Evolutionary conservation across 352 stramenopile species (phyloP).

Genomic region (Phytophthora sojae): DNA sequence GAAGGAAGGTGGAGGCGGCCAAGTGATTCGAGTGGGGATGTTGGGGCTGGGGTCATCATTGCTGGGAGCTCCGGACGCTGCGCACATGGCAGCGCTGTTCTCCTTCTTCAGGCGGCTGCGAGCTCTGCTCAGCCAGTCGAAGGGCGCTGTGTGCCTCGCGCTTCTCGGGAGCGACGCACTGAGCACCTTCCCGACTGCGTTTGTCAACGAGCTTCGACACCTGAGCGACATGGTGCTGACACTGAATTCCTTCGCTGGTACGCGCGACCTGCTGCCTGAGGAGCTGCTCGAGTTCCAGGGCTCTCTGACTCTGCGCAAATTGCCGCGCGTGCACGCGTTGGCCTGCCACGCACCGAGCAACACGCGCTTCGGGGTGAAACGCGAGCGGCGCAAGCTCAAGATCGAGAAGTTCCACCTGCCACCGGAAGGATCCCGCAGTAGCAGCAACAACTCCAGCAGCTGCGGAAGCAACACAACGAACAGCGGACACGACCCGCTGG

Average conservation of each 20-base stretch:
- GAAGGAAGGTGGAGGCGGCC: slow-evolving; percentile 3
- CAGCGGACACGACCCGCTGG: slow-evolving; percentile 29
- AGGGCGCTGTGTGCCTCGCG: slow-evolving; percentile 40
- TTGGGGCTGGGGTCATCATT: slow-evolving; percentile 57
- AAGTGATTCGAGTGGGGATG: slow-evolving; percentile 56
- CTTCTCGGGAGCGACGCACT: slow-evolving; percentile 33
- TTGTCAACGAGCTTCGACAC: slow-evolving; percentile 60
- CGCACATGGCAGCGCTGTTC: slow-evolving; percentile 56
- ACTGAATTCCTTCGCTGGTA: slow-evolving; percentile 63
- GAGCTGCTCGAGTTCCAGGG: slow-evolving; percentile 74
- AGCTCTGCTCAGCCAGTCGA: slow-evolving; percentile 26
- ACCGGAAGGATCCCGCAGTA: slow-evolving; percentile 65
- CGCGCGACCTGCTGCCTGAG: slow-evolving; percentile 59
- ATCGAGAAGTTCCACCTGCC: slow-evolving; percentile 83
- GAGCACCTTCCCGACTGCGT: slow-evolving; percentile 35
- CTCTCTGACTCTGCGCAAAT: slow-evolving; percentile 60
- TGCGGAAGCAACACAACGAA: slow-evolving; percentile 10
- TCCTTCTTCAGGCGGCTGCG: slow-evolving; percentile 47
- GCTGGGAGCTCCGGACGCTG: slow-evolving; percentile 33
- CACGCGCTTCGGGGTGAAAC: slow-evolving; percentile 68
- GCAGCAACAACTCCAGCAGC: slow-evolving; percentile 15
- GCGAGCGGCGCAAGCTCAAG: slow-evolving; percentile 75
- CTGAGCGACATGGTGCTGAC: slow-evolving; percentile 68
- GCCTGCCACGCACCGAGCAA: slow-evolving; percentile 63
- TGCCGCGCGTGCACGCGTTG: slow-evolving; percentile 66